Evolutionary conservation across 163 green algal species (phyloP), one percentile per base, ranked within the genome.

Genomic region (Dunaliella salina): DNA sequence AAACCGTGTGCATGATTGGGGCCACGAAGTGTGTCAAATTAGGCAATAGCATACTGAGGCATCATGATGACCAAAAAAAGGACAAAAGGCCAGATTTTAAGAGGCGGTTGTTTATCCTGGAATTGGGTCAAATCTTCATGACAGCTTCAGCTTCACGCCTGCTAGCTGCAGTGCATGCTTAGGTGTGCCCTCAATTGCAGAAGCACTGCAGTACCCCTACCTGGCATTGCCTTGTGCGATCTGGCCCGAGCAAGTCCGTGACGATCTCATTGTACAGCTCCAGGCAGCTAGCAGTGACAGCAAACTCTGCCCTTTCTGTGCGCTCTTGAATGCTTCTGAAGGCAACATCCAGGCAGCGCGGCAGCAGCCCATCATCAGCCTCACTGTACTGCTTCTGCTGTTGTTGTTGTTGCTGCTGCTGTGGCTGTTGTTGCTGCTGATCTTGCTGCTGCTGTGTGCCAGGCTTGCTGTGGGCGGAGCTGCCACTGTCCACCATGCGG

Each of bases 181-280:
- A 57, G 29, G 22, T n/a, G 50, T n/a, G 29, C 25, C 79, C 80
- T n/a, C 30, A 11, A 34, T 69, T 33, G 33, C 32, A 50, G 40
- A 50, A 50, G 40, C 40, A 50, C 40, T 50, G 40, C 40, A 50
- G 40, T 50, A 15, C 40, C 40, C 40, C 40, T 35, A 93, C 90
- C 87, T 90, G 88, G 71, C 93, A 84, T 80, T 86, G 59, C 88
- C 90, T 90, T 32, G 30, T 86, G 80, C 90, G 92, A 82, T 93
- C 88, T 40, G 84, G 71, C 18, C 85, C 87, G 72, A 95, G 83
- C 85, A 96, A 69, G 84, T 95, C 92, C 30, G 89, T 92, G 17
- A 95, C 92, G 1, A 85, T 33, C 81, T 96, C 94, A 63, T 96
- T 94, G 89, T 96, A 96, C 26, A 96, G 89, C 88, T 96, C 92